phyloP scores from a whole-genome alignment of 495 filamentous ascomycete genomes.

The Lentithecium fluviatile region DNA sequence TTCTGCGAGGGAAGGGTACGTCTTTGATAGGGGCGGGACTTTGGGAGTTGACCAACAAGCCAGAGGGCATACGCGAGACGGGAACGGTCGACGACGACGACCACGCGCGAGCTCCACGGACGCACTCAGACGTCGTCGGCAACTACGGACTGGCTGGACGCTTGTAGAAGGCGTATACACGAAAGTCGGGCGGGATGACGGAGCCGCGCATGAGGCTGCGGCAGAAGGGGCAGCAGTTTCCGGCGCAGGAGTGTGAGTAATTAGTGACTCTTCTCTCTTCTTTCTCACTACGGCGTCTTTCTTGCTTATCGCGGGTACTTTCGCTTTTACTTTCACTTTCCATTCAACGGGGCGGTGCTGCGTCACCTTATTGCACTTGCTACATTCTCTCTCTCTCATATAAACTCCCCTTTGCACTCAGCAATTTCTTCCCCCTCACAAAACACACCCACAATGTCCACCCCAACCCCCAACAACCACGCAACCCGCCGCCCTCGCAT shows the following conservation, averaged over 20 bases:
- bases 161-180: not conserved
- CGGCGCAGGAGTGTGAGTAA: conserved; percentile 69
- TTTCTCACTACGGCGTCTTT: not conserved
- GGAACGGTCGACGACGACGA: too few species aligned
- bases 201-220: conserved; percentile 54
- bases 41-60: too few species aligned
- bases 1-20: too few species aligned
- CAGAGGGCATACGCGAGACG: too few species aligned
- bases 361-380: too few species aligned
- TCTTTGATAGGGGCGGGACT: too few species aligned
- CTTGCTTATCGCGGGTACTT: not conserved
- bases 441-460: not conserved
- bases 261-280: conserved; percentile 1
- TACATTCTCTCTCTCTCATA: not conserved
- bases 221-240: conserved; percentile 88
- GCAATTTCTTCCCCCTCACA: not conserved
- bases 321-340: conserved; percentile 10
- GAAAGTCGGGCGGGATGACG: conserved; percentile 31
- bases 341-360: too few species aligned
- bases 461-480: not conserved
- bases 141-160: too few species aligned
- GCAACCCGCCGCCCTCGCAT: not conserved
- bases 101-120: too few species aligned
- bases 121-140: too few species aligned
- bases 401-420: too few species aligned